These are phyloP conservation scores for Carex littledalei DNA, from an alignment of 176 grass and related monocot genomes.

Conservation along the genomic window DNA sequence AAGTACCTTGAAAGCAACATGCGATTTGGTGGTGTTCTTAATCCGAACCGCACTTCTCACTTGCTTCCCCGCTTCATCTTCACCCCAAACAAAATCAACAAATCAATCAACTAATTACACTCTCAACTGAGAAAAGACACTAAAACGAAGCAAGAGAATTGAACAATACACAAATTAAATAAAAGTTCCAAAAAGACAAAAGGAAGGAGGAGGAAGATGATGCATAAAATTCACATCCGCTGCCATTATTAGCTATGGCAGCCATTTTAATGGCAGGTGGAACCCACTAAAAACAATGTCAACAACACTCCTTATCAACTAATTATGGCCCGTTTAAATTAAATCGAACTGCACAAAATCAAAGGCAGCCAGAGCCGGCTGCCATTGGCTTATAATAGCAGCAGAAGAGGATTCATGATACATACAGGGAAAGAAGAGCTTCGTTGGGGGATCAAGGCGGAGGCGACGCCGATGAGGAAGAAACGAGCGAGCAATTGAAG, in stretches of 20 bases:
- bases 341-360: no score
- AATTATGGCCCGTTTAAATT: no score
- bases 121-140: not conserved
- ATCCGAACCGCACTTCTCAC: constrained; percentile 83
- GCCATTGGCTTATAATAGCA: no score
- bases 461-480: constrained; percentile 77
- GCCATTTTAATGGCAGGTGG: no score
- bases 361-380: no score
- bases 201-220: not conserved
- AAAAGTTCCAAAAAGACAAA: not conserved
- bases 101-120: constrained; percentile 16
- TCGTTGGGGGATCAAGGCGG: constrained; percentile 70
- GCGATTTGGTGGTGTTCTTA: constrained; percentile 95
- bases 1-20: constrained; percentile 90
- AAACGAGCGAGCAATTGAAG: constrained; percentile 58
- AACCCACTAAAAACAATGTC: no score
- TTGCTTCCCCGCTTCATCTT: constrained; percentile 94
- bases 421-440: constrained; percentile 96
- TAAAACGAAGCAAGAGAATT: not conserved
- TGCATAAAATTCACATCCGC: no score
- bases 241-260: no score
- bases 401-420: not conserved
- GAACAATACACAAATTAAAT: not conserved
- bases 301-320: no score
- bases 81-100: constrained; percentile 20